Percentiles rank a stretch among this genome's conserved stretches.
phyloP scores from a whole-genome alignment of 176 grass and related monocot genomes.

The Paspalum vaginatum region DNA sequence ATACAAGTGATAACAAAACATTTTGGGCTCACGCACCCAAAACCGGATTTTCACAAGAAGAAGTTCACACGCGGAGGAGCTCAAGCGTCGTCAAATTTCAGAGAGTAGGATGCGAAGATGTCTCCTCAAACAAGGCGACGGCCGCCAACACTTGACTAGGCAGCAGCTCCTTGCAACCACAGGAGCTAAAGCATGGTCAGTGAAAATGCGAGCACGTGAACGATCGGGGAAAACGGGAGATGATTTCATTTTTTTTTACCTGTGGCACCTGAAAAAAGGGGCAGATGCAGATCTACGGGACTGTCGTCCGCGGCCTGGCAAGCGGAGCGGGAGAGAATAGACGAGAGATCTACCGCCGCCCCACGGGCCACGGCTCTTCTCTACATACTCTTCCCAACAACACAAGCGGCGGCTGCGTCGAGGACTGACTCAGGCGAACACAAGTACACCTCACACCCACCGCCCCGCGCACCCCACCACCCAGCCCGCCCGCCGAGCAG shows the following conservation, averaged over 20 bases:
- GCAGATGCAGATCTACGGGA: no score
- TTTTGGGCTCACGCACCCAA: not conserved
- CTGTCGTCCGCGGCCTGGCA: no score
- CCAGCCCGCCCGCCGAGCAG: not conserved
- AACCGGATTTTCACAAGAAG: not conserved
- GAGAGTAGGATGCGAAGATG: not conserved
- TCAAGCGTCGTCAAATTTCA: not conserved
- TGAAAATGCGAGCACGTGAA: not conserved
- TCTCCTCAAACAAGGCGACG: not conserved
- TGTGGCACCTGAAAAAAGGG: conserved; percentile 16
- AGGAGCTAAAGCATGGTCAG: not conserved
- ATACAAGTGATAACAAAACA: not conserved
- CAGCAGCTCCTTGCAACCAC: not conserved
- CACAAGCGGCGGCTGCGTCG: not conserved
- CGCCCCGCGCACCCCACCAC: conserved; percentile 14
- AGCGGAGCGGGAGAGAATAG: no score
- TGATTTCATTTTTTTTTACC: conserved; percentile 21
- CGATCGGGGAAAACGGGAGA: not conserved
- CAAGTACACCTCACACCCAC: conserved; percentile 41
- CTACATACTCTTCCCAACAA: no score
- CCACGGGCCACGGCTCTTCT: no score
- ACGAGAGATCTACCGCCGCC: not conserved
- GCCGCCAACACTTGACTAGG: not conserved
- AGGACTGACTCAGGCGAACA: conserved; percentile 26
- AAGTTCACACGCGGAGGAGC: not conserved